Evolutionary conservation across 352 stramenopile genomes (phyloP), one percentile per base, ranked within the genome.

Genomic region (Globisporangium spiculum): DNA sequence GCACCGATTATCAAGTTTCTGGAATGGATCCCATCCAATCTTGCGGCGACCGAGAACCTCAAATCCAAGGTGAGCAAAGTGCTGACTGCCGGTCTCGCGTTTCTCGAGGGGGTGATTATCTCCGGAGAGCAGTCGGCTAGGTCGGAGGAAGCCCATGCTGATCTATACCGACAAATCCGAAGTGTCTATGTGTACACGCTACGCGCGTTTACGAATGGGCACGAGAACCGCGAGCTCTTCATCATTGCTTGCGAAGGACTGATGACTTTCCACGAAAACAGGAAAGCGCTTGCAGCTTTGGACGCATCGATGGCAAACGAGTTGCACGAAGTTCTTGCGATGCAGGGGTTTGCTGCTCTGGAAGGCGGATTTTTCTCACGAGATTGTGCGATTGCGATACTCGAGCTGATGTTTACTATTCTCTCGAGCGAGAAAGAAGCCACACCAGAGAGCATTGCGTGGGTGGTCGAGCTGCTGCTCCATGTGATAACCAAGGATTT

Each of bases 381-480:
- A 30, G 83, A 91, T 2, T 88, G 79, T 46, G 75, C 88, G 38
- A 69, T 82, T n/a, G 72, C 70, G 18, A 34, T 91, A 14, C 66
- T 91, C 34, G 81, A 93, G 48, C 63, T 84, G 12, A 71, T 62
- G 27, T 63, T 60, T 44, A 38, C 4, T 1, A 26, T 44, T 60
- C 14, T 66, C 30, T 44, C 56, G 7, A 24, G 57, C 26, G 72
- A 79, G 10, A 48, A 67, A n/a, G 64, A 67, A 53, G 20, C n/a
- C 46, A 4, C 27, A n/a, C 4, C 44, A 22, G 18, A 74, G 59
- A 46, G 74, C 67, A 63, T 84, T 61, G 34, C 9, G 14, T 91
- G 82, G 84, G 62, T 84, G 5, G 64, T 89, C 30, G 74, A 83
- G 46, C 58, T 87, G 53, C 68, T 83, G 14, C 52, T 92, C 9